Evolutionary conservation across 179 eudicot genomes (phyloP).

Genomic region (Silene coronaria): DNA sequence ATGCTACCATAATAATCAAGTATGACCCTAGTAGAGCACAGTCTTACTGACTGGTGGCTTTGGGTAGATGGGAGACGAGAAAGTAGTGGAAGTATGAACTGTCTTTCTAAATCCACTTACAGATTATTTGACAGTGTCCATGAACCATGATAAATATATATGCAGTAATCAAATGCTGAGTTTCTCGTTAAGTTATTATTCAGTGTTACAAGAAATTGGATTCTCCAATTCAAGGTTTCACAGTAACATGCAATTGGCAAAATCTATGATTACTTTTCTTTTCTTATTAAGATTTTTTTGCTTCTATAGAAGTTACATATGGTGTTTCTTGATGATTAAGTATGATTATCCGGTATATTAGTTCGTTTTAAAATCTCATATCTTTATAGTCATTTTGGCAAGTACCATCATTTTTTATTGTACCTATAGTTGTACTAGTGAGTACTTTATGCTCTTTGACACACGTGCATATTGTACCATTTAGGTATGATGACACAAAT

Average conservation of each 20-base stretch:
- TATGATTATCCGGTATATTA: neutral
- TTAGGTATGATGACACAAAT: conserved; percentile 91
- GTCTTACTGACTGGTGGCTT: neutral
- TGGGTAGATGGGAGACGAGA: neutral
- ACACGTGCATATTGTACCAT: neutral
- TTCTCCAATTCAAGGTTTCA: neutral
- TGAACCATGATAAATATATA: neutral
- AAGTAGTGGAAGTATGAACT: neutral
- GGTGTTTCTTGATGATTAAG: neutral
- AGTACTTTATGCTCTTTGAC: conserved; percentile 1
- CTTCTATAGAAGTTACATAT: neutral
- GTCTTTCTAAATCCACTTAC: too few relatives aligned
- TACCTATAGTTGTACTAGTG: conserved; percentile 5
- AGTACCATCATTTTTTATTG: too few relatives aligned
- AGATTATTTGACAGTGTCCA: neutral
- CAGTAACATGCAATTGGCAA: neutral
- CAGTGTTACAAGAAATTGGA: neutral
- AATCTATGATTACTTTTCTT: neutral
- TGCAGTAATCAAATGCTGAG: neutral
- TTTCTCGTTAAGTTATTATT: neutral
- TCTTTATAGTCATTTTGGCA: neutral
- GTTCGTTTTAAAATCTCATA: neutral
- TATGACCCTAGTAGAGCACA: neutral
- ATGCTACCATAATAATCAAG: neutral
- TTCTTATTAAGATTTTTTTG: neutral